Evolutionary conservation across 352 stramenopile species (phyloP).

Genomic region (Thalassiosira livingstoniorum): DNA sequence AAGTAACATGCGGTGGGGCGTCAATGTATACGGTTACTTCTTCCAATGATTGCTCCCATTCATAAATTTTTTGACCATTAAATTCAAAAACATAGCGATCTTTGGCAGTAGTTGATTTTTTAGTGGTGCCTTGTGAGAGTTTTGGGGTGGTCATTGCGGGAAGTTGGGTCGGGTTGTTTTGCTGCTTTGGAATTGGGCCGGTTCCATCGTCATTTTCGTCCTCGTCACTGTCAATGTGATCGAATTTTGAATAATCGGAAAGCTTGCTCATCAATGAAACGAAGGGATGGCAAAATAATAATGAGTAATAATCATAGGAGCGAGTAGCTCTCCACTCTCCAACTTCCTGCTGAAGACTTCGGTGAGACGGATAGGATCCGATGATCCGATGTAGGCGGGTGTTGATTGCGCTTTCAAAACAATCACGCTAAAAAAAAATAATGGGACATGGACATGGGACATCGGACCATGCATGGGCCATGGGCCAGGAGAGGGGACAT

Average conservation of each 20-base stretch:
- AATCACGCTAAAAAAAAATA: too few relatives aligned
- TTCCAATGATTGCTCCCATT: conserved; percentile 92
- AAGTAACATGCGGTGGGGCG: conserved; percentile 87
- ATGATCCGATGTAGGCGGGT: too few relatives aligned
- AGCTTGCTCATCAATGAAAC: conserved; percentile 71
- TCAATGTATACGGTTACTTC: conserved; percentile 95
- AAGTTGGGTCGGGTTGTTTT: conserved; percentile 2
- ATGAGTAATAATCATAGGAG: too few relatives aligned
- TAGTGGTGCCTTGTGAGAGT: conserved; percentile 23
- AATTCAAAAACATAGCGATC: conserved; percentile 83
- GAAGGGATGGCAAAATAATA: too few relatives aligned
- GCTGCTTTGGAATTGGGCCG: not conserved
- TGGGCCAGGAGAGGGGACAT: too few relatives aligned
- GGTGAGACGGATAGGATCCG: too few relatives aligned
- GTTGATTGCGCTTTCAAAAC: too few relatives aligned
- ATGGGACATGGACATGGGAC: not conserved
- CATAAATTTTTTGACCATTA: conserved; percentile 89
- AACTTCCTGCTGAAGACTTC: too few relatives aligned
- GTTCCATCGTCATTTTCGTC: conserved; percentile 16
- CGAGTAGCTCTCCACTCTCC: too few relatives aligned
- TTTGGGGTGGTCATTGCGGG: not conserved
- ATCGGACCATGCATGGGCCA: too few relatives aligned
- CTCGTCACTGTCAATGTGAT: conserved; percentile 66
- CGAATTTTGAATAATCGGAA: conserved; percentile 82
- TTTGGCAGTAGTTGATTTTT: conserved; percentile 56